A percentile compares a stretch with the other conserved stretches of the same genome.
phyloP scores from a whole-genome alignment of 169 alveolate genomes.

The Cystoisospora suis region DNA sequence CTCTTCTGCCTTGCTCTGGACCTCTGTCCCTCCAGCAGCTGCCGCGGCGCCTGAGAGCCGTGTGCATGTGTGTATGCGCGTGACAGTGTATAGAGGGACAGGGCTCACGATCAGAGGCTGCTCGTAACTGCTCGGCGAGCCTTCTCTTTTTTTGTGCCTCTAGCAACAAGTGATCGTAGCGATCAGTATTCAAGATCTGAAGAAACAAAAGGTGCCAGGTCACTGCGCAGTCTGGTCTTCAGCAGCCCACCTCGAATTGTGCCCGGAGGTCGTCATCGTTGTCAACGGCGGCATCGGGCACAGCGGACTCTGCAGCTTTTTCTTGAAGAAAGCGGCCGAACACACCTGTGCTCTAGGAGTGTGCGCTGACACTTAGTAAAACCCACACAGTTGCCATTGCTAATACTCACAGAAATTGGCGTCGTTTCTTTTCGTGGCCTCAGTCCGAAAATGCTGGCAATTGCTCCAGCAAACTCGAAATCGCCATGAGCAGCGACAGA shows the following conservation, averaged over 20 bases:
- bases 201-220: not conserved
- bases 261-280: conserved; percentile 28
- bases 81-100: no score
- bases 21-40: not conserved
- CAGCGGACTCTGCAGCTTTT: not conserved
- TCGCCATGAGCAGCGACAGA: not conserved
- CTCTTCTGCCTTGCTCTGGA: conserved; percentile 29
- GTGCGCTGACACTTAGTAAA: not conserved
- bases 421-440: not conserved
- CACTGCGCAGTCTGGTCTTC: not conserved
- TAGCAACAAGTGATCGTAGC: conserved; percentile 56
- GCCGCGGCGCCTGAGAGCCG: not conserved
- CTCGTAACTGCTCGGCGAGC: conserved; percentile 44
- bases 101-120: conserved; percentile 60
- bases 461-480: not conserved
- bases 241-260: conserved; percentile 12
- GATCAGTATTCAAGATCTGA: conserved; percentile 62
- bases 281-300: not conserved
- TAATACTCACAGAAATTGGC: not conserved
- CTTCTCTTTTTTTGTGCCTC: conserved; percentile 41
- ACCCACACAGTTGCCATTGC: not conserved
- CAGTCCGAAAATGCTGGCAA: not conserved
- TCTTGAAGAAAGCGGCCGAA: not conserved
- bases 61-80: not conserved
- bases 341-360: not conserved